Evolutionary conservation across 192 early-diverging fungal species (phyloP), one percentile per base, ranked within the genome.

Genomic region (Funneliformis mosseae): DNA sequence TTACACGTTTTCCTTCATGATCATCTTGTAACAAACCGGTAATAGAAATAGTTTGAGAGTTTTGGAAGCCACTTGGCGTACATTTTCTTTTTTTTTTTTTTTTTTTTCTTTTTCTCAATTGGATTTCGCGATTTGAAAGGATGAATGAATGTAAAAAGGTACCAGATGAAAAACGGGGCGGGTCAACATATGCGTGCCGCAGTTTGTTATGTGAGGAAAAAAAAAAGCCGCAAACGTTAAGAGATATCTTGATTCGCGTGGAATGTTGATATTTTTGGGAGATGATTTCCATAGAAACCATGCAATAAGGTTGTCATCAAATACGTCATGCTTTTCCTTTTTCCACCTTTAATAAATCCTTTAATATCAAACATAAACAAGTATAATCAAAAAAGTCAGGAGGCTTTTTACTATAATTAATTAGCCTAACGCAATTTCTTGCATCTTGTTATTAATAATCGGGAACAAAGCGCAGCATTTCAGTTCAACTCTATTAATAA

Each of bases 331-430:
- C 50, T 55, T 55, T 55, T 55, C 50, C 50, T 55, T 55, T 55
- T 55, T 18, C 21, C 21, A 18, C 14, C 18, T 55, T 55, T 55
- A 55, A 55, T 55, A 55, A 21, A 16, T 55, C 50, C 50, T 55
- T 55, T 55, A 55, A 55, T 55, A 55, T 18, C 50, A 6, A 55
- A 55, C 16, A 18, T 55, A 55, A 55, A 55, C 50, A 55, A 18
- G 50, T 9, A 45, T 45, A 45, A 45, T 0, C 43, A 18, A 55
- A 55, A n/a, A 55, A 55, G 5, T 55, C 50, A 55, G 50, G 50
- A 55, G 50, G 50, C 50, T 55, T 55, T 55, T 55, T 55, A 55
- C 48, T 55, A 55, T 55, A 55, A 55, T 55, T 55, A 55, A 55
- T 55, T 33, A 55, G 5, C 18, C 18, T 16, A 55, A 18, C 48